Percentiles rank a stretch among this genome's conserved stretches.
phyloP scores from a whole-genome alignment of 345 rosid genomes.

The Ceriops zippeliana region DNA sequence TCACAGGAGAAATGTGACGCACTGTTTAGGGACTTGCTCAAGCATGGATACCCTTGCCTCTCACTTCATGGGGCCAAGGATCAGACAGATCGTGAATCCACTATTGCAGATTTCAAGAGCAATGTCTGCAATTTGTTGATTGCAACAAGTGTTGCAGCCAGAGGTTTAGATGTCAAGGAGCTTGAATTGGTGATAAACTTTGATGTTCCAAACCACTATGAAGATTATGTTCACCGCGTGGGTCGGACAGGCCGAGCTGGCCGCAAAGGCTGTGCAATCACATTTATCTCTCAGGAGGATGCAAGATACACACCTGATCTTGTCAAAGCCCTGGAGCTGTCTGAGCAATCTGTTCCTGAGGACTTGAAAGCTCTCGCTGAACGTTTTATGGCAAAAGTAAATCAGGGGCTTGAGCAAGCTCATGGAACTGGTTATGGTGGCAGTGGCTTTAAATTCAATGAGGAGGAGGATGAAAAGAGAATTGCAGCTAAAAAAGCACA shows the following conservation, averaged over 20 bases:
- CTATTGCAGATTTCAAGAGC: conserved; percentile 86
- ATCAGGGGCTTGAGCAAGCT: conserved; percentile 91
- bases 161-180: conserved; percentile 97
- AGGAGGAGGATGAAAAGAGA: conserved; percentile 95
- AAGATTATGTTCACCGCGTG: conserved; percentile 96
- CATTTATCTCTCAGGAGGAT: conserved; percentile 88
- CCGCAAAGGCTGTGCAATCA: conserved; percentile 86
- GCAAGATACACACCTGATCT: conserved; percentile 97
- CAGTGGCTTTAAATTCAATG: conserved; percentile 95
- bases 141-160: conserved; percentile 94
- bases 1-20: conserved; percentile 88
- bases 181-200: conserved; percentile 86
- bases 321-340: conserved; percentile 85
- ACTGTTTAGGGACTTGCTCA: conserved; percentile 70
- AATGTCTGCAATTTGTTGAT: conserved; percentile 83
- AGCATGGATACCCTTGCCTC: conserved; percentile 82
- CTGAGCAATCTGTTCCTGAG: conserved; percentile 91
- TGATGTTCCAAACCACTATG: conserved; percentile 93
- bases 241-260: conserved; percentile 99
- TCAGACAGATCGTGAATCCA: conserved; percentile 92
- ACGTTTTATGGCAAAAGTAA: conserved; percentile 87
- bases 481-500: conserved; percentile 94
- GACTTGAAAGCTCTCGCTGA: conserved; percentile 87
- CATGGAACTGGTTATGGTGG: conserved; percentile 99
- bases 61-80: conserved; percentile 97